Evolutionary conservation across 306 rosid genomes (phyloP), one percentile per base, ranked within the genome.

Genomic region (Medicago arabica): DNA sequence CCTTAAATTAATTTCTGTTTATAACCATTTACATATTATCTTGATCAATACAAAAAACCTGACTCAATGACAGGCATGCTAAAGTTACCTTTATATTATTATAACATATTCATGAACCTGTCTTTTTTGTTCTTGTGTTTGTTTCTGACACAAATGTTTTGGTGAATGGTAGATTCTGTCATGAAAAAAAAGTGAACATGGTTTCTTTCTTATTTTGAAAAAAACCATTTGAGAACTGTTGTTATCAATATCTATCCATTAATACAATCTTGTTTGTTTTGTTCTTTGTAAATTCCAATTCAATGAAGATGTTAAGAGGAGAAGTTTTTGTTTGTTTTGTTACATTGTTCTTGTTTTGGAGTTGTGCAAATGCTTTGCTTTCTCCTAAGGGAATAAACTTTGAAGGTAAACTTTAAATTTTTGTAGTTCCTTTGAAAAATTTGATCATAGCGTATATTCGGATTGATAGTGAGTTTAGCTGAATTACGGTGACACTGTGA

Each of bases 341-440:
- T 78, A 46, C 79, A 63, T 78, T 88, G 41, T 72, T 89, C 66
- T 83, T 65, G 80, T 71, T 82, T 58, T 89, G 83, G 85, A 75
- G 81, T 67, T 83, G 81, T 83, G 68, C 87, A 67, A 77, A 78
- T 91, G 97, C 88, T 43, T 41, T 91, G 83, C 96, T 94, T 44
- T 91, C 96, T 72, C 91, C 97, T 13, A 94, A 94, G 85, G 98
- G 98, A 41, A 93, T 91, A 9, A 94, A 94, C 94, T 91, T 86
- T 78, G 98, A 94, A 90, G 98, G 96, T 94, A 88, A 80, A 54
- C 19, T 61, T 59, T 7, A 38, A 73, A 39, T 6, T n/a, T 21
- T 72, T 49, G 39, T 77, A 14, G 19, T 53, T 51, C 38, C 31
- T 38, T 60, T 21, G 0, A 11, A 0, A 31, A 50, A 59, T 69